Base-by-base conservation (phyloP, 2,329 filamentous ascomycete species). In the Venturia asperata region DNA sequence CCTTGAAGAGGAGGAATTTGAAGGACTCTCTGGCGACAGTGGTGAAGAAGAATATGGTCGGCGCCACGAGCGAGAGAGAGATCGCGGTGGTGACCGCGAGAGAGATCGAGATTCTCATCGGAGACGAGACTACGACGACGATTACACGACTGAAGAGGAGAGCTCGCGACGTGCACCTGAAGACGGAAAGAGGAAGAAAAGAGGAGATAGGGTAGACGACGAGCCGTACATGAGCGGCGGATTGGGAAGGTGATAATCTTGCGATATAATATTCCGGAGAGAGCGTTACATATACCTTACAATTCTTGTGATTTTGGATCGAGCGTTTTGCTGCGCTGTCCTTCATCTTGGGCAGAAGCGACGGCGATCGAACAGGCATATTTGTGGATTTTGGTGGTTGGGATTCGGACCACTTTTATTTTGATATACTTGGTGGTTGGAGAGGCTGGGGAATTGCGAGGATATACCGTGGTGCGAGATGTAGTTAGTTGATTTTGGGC, bases 51-150 rank as follows among this genome's bases (percentile, higher is more conserved):
- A 49, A 41, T 52, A 52, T n/a, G 34, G 34, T n/a, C 47, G 34
- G n/a, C 62, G 62, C 43, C 62, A 34, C 41, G 64, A 65, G 19
- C n/a, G 43, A 19, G 64, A 65, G 7, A 34, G 30, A 34, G 30
- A 34, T 34, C 30, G 30, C 30, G 30, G 30, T 34, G 30, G 30
- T 34, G 30, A 34, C 30, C 30, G 42, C 27, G 61, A 63, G 15
- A 63, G 62, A 55, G 63, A 64, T 41, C 47, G 63, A 19, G 63
- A 64, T 17, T 41, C 47, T 60, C n/a, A 58, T n/a, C 41, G 58
- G 30, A n/a, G 64, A 45, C 19, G 56, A 11, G 64, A 49, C 10
- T 47, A 47, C 42, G 55, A 62, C 10, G 64, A 61, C 15, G 41
- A 61, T 27, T 65, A 65, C n/a, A 17, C 41, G 11, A 39, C 45